phyloP scores from a whole-genome alignment of 148 eudicot genomes.

The Vaccinium corymbosum region DNA sequence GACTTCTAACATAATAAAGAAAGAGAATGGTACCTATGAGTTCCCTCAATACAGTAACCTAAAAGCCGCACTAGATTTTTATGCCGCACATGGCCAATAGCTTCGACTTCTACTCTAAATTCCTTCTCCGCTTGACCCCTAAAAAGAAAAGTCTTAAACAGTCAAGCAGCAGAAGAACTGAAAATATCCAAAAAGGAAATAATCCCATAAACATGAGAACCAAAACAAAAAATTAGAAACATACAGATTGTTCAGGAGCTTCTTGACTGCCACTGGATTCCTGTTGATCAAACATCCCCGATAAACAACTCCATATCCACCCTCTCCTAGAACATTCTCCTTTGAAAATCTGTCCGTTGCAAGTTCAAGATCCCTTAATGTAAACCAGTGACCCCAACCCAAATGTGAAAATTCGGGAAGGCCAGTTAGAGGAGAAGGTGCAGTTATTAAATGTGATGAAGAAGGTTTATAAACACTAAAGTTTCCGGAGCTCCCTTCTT shows the following conservation, averaged over 20 bases:
- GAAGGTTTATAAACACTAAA: slow-evolving; percentile 40
- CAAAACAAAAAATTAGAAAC: slow-evolving; percentile 17
- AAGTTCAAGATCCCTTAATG: slow-evolving; percentile 67
- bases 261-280: slow-evolving; percentile 62
- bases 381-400: slow-evolving; percentile 88
- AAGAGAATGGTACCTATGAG: slow-evolving; percentile 48
- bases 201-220: not conserved
- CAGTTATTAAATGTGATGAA: slow-evolving; percentile 52
- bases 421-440: slow-evolving; percentile 68
- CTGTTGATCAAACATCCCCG: slow-evolving; percentile 57
- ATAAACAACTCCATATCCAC: slow-evolving; percentile 77
- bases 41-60: slow-evolving; percentile 71
- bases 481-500: slow-evolving; percentile 49
- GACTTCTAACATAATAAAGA: not conserved
- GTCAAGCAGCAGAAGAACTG: slow-evolving; percentile 6
- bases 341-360: slow-evolving; percentile 61
- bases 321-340: slow-evolving; percentile 73
- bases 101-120: slow-evolving; percentile 71
- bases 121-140: slow-evolving; percentile 79
- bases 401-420: slow-evolving; percentile 69
- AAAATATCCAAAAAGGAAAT: not conserved
- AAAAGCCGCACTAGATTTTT: slow-evolving; percentile 65
- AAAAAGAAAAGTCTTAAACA: slow-evolving; percentile 9
- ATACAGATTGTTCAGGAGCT: slow-evolving; percentile 64
- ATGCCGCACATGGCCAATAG: slow-evolving; percentile 71